phyloP scores from a whole-genome alignment of 2,329 filamentous ascomycete genomes.

The Clonostachys rhizophaga region DNA sequence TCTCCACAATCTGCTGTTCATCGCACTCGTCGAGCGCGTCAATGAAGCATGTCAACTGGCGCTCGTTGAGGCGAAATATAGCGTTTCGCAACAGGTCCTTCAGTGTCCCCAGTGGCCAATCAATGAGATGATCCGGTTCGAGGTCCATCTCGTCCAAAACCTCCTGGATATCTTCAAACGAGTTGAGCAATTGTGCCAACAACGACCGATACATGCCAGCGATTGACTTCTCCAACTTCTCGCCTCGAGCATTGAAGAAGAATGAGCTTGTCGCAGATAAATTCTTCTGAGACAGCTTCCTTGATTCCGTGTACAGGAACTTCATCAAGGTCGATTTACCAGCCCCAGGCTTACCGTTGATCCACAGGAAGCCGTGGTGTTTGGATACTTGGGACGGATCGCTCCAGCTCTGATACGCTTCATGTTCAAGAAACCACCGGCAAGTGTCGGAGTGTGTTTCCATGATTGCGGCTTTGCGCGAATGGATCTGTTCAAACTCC shows the following conservation, averaged over 20 bases:
- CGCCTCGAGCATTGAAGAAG: constrained; percentile 46
- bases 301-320: constrained; percentile 13
- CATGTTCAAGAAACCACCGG: constrained; percentile 7
- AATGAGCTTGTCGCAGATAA: constrained; percentile 25
- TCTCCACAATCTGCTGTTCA: constrained; percentile 30
- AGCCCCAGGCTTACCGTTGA: constrained; percentile 35
- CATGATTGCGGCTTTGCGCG: constrained; percentile 3
- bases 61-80: neutral
- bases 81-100: constrained; percentile 1
- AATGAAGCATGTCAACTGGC: constrained; percentile 4
- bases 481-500: neutral
- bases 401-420: constrained; percentile 1
- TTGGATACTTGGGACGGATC: neutral
- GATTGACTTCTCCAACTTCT: constrained; percentile 33
- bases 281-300: constrained; percentile 2
- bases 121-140: neutral
- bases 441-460: constrained; percentile 9
- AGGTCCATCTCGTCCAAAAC: constrained; percentile 13
- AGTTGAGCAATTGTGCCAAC: constrained; percentile 31
- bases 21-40: constrained; percentile 46
- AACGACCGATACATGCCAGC: constrained; percentile 45
- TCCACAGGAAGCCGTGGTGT: constrained; percentile 17
- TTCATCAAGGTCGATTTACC: constrained; percentile 43
- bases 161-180: constrained; percentile 23
- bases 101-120: neutral